These are phyloP conservation scores for Solanum virginianum DNA, from an alignment of 257 asterid genomes.

Conservation along the genomic window DNA sequence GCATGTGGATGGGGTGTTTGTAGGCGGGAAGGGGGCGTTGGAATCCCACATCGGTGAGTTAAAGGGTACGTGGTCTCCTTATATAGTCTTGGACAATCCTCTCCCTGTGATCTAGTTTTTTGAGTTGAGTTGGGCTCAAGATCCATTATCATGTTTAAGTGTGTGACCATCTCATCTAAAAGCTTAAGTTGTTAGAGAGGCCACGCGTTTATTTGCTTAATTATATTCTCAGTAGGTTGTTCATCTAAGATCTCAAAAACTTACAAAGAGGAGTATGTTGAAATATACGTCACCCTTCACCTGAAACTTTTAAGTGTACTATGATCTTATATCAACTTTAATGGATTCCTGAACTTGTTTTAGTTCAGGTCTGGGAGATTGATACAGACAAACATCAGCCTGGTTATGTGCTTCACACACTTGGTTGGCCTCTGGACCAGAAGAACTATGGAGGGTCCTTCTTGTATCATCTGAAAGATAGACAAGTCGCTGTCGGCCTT, in stretches of 20 bases:
- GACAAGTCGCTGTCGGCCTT: constrained; percentile 82
- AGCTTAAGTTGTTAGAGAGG: background rate
- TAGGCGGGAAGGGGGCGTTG: background rate
- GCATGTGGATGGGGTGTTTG: background rate
- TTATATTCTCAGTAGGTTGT: background rate
- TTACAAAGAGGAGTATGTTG: background rate
- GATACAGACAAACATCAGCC: constrained; percentile 56
- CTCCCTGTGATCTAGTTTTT: background rate
- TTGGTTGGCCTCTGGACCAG: constrained; percentile 94
- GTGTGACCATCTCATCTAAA: background rate
- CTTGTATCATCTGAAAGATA: constrained; percentile 87
- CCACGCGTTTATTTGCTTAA: background rate
- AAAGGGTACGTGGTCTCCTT: background rate
- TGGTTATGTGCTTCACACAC: constrained; percentile 80
- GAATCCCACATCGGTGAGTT: background rate
- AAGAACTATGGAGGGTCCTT: constrained; percentile 94
- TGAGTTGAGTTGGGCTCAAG: background rate
- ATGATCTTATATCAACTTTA: background rate
- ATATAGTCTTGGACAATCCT: background rate
- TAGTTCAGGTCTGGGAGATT: constrained; percentile 87
- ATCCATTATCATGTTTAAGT: background rate
- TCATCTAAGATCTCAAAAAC: background rate
- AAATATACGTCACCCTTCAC: background rate
- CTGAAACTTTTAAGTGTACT: background rate
- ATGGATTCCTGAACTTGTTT: constrained; percentile 9